phyloP scores from a whole-genome alignment of 2,329 filamentous ascomycete species.

The Verticillium zaregamsianum region DNA sequence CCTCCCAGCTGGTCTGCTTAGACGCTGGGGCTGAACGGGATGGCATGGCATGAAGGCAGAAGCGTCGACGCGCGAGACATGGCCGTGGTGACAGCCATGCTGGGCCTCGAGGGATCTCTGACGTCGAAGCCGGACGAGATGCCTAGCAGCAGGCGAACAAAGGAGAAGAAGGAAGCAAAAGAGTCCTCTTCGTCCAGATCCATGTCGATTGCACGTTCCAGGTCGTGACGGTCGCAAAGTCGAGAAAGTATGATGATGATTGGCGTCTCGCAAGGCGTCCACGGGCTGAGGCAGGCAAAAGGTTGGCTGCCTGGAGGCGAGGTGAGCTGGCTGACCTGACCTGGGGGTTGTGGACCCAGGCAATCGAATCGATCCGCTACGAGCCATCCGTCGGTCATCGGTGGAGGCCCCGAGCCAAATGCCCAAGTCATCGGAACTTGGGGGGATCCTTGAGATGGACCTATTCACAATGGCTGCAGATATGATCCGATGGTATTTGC shows the following conservation, averaged over 20 bases:
- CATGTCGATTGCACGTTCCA: too few relatives aligned
- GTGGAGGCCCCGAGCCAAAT: not conserved
- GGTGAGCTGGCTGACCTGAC: not conserved
- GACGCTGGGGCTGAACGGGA: not conserved
- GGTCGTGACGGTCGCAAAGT: not conserved
- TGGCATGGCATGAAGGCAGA: not conserved
- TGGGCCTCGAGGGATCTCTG: not conserved
- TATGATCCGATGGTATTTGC: not conserved
- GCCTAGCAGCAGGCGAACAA: not conserved
- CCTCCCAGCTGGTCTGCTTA: not conserved
- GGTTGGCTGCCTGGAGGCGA: not conserved
- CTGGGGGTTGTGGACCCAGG: not conserved
- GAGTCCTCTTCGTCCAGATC: too few relatives aligned
- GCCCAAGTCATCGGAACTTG: not conserved
- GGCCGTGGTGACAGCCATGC: not conserved
- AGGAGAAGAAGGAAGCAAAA: not conserved
- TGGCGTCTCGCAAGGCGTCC: not conserved
- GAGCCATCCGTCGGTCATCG: not conserved
- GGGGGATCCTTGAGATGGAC: not conserved
- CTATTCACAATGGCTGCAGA: not conserved
- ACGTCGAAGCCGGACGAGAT: not conserved
- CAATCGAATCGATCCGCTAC: not conserved
- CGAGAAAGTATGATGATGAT: not conserved
- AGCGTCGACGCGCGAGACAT: not conserved
- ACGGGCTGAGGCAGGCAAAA: not conserved